Conservation (phyloP, 2,329 filamentous ascomycete species). For the Claviceps sp. region DNA sequence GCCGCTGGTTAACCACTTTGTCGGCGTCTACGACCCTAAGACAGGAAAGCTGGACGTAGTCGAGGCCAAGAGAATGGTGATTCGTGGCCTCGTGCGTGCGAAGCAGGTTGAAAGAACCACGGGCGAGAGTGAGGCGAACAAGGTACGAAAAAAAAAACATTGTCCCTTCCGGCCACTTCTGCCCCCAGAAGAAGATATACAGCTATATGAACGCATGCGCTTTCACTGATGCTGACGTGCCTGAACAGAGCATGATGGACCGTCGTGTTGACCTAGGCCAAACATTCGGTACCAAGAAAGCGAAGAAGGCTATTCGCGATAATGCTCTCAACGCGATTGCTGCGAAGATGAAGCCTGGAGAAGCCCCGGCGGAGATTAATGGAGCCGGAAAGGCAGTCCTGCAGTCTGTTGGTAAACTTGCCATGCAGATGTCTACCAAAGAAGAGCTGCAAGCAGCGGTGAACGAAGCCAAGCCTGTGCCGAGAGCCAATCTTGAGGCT, state of each 20-base stretch:
- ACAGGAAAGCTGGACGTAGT: conserved; percentile 47
- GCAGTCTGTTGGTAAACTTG: conserved; percentile 46
- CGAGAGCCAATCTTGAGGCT: conserved; percentile 54
- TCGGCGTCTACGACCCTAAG: conserved; percentile 49
- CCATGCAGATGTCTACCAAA: conserved; percentile 51
- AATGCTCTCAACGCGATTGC: conserved; percentile 59
- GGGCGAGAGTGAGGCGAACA: conserved; percentile 17
- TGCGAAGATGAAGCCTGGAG: conserved; percentile 22
- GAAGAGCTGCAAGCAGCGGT: conserved; percentile 51
- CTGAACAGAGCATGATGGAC: conserved; percentile 39
- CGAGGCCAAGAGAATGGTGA: conserved; percentile 49
- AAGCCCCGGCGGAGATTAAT: conserved; percentile 36
- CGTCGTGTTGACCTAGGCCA: conserved; percentile 58
- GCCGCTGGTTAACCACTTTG: conserved; percentile 44
- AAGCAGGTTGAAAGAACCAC: conserved; percentile 38
- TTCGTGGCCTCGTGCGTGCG: conserved; percentile 42
- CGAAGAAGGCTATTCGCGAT: conserved; percentile 61
- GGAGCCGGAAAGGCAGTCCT: conserved; percentile 47
- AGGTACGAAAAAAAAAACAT: conserved; percentile 10
- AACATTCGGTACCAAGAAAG: conserved; percentile 76
- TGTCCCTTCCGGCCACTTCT: no score
- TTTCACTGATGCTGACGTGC: conserved; percentile 11
- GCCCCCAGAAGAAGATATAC: not conserved
- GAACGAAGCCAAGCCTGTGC: conserved; percentile 59
- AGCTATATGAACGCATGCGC: not conserved